Evolutionary conservation across 129 eudicot genomes (phyloP), one percentile per base, ranked within the genome.

Genomic region (Pulicaria dysenterica): DNA sequence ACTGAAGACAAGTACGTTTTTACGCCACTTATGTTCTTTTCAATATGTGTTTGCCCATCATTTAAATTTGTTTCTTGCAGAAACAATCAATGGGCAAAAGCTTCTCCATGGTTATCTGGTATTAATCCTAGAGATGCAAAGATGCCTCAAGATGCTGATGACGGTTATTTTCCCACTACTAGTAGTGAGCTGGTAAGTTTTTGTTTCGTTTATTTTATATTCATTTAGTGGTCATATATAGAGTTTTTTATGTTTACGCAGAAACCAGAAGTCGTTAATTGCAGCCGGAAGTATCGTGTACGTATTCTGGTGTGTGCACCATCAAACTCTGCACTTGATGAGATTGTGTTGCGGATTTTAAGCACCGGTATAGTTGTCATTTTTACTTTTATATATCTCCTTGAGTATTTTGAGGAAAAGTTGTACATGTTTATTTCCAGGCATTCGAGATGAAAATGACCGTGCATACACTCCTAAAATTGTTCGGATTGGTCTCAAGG

Each of bases 281-380:
- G 96, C 48, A 84, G 94, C 60, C 89, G 99, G 37, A 90, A 88
- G 65, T 95, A 95, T 79, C 99, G 99, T 14, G 97, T 95, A 38
- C 97, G 99, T 76, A 96, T 95, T 69, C 76, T 95, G 71, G 97
- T 95, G 48, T 95, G 99, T 84, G 99, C 99, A 62, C 99, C 99
- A 67, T 95, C 97, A 77, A 95, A 95, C 72, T 95, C 99, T 48
- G 97, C 99, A 58, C 96, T 95, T 58, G 99, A 95, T 55, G 99
- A 95, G 80, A 95, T 95, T 82, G 99, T 95, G 64, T 62, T 88
- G 84, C 96, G 99, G 46, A 68, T 94, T 57, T 72, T 90, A 36
- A 85, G 78, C 68, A 89, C 91, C 47, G 98, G 98, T 94, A 69
- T 65, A 48, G 14, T 38, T 50, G 34, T 19, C 58, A 10, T 12